Conservation (phyloP, 2,329 filamentous ascomycete species). For the Simplicillium aogashimaense region DNA sequence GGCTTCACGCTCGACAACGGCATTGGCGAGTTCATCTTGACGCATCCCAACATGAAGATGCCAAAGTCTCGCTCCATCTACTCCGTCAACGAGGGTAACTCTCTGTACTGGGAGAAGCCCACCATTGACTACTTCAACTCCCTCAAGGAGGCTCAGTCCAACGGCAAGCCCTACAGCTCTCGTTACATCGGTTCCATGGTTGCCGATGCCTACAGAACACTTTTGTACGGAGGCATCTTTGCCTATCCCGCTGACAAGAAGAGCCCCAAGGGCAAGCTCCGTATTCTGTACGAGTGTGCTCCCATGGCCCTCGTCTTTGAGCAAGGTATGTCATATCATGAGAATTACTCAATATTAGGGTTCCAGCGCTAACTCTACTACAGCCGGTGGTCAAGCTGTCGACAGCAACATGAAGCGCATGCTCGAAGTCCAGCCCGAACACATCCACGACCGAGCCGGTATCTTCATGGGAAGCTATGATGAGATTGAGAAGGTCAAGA, state of each 20-base stretch:
- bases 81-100: constrained; percentile 98
- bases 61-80: constrained; percentile 79
- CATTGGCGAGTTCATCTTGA: constrained; percentile 96
- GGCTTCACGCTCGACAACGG: constrained; percentile 97
- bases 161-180: constrained; percentile 83
- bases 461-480: constrained; percentile 95
- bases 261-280: constrained; percentile 94
- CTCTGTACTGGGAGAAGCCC: constrained; percentile 85
- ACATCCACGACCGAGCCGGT: constrained; percentile 90
- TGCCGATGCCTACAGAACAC: constrained; percentile 89
- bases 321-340: constrained; percentile 58
- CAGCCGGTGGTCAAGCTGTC: constrained; percentile 84
- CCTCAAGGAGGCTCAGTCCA: constrained; percentile 67
- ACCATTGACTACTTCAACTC: constrained; percentile 83
- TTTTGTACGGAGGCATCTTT: constrained; percentile 94
- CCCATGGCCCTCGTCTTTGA: constrained; percentile 99
- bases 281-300: constrained; percentile 96
- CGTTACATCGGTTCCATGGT: constrained; percentile 98
- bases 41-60: constrained; percentile 87
- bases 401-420: constrained; percentile 87
- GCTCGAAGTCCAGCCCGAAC: constrained; percentile 78
- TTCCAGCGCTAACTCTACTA: constrained; percentile 7
- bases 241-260: constrained; percentile 97
- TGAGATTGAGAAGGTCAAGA: constrained; percentile 92
- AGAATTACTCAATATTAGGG: neutral